Percentiles rank a stretch among this genome's conserved stretches.
Conservation (phyloP, 768 basidiomycete genomes). For the Tephrocybe sp. region DNA sequence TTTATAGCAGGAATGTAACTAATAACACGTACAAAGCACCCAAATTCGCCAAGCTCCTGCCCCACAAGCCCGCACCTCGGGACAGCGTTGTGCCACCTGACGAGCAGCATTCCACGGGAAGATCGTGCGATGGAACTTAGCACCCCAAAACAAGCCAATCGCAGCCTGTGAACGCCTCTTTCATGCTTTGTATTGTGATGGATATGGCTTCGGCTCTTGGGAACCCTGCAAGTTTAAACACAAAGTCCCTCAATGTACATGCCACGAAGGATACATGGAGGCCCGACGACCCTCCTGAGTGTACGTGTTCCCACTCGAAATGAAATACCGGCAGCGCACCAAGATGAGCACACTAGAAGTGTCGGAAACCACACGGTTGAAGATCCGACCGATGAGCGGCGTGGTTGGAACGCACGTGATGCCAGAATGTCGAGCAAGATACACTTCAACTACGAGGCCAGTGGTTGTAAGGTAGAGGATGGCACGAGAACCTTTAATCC, state of each 20-base stretch:
- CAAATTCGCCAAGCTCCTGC: constrained; percentile 5
- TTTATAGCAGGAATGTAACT: constrained; percentile 25
- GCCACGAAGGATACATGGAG: background rate
- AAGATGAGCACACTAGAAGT: too few species aligned
- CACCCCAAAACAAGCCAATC: constrained; percentile 1
- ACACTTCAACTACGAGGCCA: too few species aligned
- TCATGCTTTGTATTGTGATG: background rate
- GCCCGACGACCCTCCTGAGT: background rate
- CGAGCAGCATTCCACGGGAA: background rate
- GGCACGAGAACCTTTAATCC: too few species aligned
- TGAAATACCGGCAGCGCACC: too few species aligned
- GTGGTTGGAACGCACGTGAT: too few species aligned
- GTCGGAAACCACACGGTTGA: too few species aligned
- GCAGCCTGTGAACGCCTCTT: background rate
- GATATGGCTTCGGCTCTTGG: background rate
- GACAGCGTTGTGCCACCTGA: constrained; percentile 1
- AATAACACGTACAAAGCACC: constrained; percentile 23
- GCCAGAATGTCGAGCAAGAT: too few species aligned
- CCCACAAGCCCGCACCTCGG: constrained; percentile 7
- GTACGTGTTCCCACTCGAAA: background rate
- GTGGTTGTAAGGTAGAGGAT: too few species aligned
- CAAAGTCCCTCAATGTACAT: background rate
- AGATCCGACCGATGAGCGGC: too few species aligned
- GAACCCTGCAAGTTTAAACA: background rate
- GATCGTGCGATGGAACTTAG: constrained; percentile 5